Base-by-base conservation (phyloP, 2,329 filamentous ascomycete genomes). In the Cladosporium colombiae region DNA sequence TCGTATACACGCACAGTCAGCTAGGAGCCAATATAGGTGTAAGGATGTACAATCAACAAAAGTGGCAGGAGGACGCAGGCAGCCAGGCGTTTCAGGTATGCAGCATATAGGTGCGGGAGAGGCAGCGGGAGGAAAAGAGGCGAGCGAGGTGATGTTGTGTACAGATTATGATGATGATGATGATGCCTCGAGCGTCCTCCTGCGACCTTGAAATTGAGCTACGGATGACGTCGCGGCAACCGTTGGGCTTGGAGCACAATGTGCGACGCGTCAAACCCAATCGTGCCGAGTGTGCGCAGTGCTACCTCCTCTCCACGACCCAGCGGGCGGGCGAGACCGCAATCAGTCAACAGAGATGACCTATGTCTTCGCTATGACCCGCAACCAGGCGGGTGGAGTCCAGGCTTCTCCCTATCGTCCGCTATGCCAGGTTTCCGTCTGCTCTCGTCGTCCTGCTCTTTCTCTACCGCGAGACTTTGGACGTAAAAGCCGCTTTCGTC, bases 71-170 rank as follows among this genome's bases (percentile, higher is more conserved):
- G 29, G 33, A 11, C 14, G 49, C 60, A 44, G 44, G 60, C 29
- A 55, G 60, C 21, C 49, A 53, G 60, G 33, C 60, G 60, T 62
- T 62, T 62, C 60, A 62, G 60, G 60, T 62, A 31, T 46, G 37
- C n/a, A 46, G 58, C 29, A 57, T 57, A 57, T 33, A 33, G 25
- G 18, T 62, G 49, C 60, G 60, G 60, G 60, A 27, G 21, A 37
- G 16, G 60, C 46, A 62, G 60, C 49, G 31, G 60, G 44, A 53
- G 60, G 46, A 62, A 25, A 49, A 62, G 33, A 49, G 25, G 14
- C 16, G 50, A 21, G 50, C n/a, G 29, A 16, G 21, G 33, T 18
- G 6, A 44, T 31, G 29, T 8, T 31, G 37, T 4, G 4, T 29
- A 4, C 27, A 29, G 27, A 6, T 29, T 29, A 3, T 23, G n/a